Conservation (phyloP, 2,329 filamentous ascomycete species). For the Alternaria consortialis region DNA sequence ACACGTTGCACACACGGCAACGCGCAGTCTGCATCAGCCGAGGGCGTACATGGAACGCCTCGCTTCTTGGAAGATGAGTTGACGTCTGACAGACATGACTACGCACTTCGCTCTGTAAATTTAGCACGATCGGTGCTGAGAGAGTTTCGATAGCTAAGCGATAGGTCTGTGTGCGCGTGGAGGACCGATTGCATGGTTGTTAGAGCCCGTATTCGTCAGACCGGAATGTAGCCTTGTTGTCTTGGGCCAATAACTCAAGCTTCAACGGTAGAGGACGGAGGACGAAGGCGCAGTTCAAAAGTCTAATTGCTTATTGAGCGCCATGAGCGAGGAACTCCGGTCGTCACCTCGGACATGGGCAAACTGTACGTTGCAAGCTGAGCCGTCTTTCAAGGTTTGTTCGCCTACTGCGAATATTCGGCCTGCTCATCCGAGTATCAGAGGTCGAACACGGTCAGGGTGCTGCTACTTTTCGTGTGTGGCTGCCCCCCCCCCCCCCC, state of each 20-base stretch:
- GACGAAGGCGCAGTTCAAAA: conserved; percentile 5
- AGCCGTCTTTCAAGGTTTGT: background rate
- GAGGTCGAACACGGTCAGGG: conserved; percentile 8
- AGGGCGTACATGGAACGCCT: conserved; percentile 13
- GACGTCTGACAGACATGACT: conserved; percentile 8
- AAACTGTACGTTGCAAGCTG: conserved; percentile 1
- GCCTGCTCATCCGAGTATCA: conserved; percentile 17
- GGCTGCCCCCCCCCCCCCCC: conserved; percentile 14
- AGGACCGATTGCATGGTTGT: conserved; percentile 7
- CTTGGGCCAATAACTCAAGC: conserved; percentile 12
- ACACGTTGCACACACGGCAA: conserved; percentile 21
- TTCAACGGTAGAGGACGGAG: conserved; percentile 7
- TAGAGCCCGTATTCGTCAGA: conserved; percentile 6
- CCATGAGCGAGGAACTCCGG: background rate
- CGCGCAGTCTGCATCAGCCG: conserved; percentile 17
- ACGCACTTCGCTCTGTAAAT: background rate
- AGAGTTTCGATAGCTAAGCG: background rate
- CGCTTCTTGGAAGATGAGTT: conserved; percentile 12
- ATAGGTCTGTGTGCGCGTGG: conserved; percentile 2
- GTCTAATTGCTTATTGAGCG: conserved; percentile 10
- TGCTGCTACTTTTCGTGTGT: conserved; percentile 14
- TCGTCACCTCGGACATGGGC: background rate
- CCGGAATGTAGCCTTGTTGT: conserved; percentile 2
- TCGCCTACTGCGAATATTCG: conserved; percentile 9
- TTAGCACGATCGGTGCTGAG: conserved; percentile 1